Percentiles rank a stretch among this genome's conserved stretches.
Conservation (phyloP, 345 rosid species). For the Lenwebbia sp. region DNA sequence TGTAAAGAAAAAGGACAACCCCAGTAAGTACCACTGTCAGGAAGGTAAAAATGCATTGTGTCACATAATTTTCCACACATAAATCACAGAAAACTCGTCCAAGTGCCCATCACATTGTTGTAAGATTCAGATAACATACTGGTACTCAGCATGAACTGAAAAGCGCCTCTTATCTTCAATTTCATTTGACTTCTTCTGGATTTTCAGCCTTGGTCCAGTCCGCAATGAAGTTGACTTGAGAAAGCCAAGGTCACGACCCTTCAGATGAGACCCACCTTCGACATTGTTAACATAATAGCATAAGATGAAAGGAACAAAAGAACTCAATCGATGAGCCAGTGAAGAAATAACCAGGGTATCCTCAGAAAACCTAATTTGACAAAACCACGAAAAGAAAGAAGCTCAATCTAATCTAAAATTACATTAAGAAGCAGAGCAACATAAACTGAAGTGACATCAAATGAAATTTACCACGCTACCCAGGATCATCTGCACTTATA, state of each 20-base stretch:
- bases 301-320: neutral
- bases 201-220: slow-evolving; percentile 22
- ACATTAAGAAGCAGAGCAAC: neutral
- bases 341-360: slow-evolving; percentile 1
- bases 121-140: slow-evolving; percentile 18
- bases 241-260: slow-evolving; percentile 22
- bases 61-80: neutral
- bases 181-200: slow-evolving; percentile 27
- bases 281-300: neutral
- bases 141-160: slow-evolving; percentile 50
- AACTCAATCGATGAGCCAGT: neutral
- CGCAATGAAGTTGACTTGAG: slow-evolving; percentile 26
- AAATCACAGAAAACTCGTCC: neutral
- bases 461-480: neutral
- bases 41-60: neutral
- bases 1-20: neutral
- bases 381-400: neutral
- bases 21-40: neutral
- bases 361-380: neutral
- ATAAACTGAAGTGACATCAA: neutral
- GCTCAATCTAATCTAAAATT: neutral
- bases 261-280: neutral
- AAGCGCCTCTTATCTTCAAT: slow-evolving; percentile 12
- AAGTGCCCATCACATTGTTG: neutral
- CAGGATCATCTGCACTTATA: neutral